These are phyloP conservation scores for Hypoxylon sp. DNA, from an alignment of 2,329 filamentous ascomycete species.

Conservation along the genomic window DNA sequence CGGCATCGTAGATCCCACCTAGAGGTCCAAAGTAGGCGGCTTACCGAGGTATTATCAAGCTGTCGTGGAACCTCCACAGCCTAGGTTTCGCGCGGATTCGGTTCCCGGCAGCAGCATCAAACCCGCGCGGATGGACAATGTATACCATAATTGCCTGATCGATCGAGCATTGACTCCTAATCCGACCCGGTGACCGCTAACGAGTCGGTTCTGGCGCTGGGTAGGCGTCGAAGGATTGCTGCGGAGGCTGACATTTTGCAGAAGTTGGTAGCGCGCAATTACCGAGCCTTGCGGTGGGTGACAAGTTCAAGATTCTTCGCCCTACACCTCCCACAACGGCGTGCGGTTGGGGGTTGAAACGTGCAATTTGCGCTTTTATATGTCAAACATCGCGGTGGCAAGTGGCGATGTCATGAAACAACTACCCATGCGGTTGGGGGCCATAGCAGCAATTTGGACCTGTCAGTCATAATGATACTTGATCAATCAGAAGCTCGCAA, in stretches of 20 bases:
- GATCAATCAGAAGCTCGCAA: constrained; percentile 20
- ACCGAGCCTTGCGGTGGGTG: constrained; percentile 13
- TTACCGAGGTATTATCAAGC: constrained; percentile 9
- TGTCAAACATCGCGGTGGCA: constrained; percentile 14
- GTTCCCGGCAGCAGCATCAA: constrained; percentile 8
- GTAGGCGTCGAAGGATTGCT: constrained; percentile 19
- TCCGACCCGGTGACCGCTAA: constrained; percentile 14
- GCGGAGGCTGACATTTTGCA: constrained; percentile 22
- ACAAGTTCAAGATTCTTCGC: constrained; percentile 7
- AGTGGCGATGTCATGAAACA: constrained; percentile 35
- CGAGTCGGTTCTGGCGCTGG: constrained; percentile 10
- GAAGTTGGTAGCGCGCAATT: constrained; percentile 4
- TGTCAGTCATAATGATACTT: constrained; percentile 9
- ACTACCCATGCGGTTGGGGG: constrained; percentile 27
- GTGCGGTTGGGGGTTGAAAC: constrained; percentile 21
- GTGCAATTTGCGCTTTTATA: constrained; percentile 8
- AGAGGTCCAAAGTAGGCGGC: not conserved
- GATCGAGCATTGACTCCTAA: constrained; percentile 27
- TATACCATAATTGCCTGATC: constrained; percentile 16
- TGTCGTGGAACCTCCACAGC: constrained; percentile 18
- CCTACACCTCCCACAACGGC: constrained; percentile 15
- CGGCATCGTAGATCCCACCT: constrained; percentile 7
- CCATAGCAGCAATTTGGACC: not conserved
- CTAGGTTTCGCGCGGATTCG: constrained; percentile 5
- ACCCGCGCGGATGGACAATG: constrained; percentile 32